Percentiles rank a stretch among this genome's conserved stretches.
These are phyloP conservation scores for Xylariaceae sp. DNA, from an alignment of 2,329 filamentous ascomycete genomes.

Conservation along the genomic window DNA sequence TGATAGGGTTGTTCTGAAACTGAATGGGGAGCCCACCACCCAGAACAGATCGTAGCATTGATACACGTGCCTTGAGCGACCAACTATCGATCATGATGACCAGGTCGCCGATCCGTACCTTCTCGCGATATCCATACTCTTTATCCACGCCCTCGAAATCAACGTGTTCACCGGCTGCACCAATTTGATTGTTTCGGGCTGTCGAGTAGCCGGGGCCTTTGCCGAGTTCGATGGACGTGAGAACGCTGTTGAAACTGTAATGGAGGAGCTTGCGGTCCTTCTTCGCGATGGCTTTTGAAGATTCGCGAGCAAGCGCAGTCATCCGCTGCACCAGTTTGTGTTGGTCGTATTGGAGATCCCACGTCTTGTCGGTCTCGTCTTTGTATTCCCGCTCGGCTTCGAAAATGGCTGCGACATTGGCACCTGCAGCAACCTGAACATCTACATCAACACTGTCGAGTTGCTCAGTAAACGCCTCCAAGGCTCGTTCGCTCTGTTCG, in stretches of 20 bases:
- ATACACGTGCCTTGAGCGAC: constrained; percentile 46
- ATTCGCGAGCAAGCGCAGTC: constrained; percentile 43
- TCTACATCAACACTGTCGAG: constrained; percentile 68
- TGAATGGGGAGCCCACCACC: constrained; percentile 42
- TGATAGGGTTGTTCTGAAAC: constrained; percentile 35
- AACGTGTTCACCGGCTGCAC: constrained; percentile 38
- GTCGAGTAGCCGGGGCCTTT: constrained; percentile 54
- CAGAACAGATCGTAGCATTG: constrained; percentile 45
- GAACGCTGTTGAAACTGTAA: constrained; percentile 46
- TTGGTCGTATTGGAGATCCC: constrained; percentile 49
- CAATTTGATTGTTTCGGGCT: constrained; percentile 37
- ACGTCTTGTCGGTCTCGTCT: constrained; percentile 44
- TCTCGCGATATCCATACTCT: constrained; percentile 52
- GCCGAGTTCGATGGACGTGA: constrained; percentile 51
- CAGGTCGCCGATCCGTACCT: constrained; percentile 44
- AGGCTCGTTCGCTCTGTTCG: constrained; percentile 63
- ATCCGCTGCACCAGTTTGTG: constrained; percentile 46
- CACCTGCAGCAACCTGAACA: constrained; percentile 73
- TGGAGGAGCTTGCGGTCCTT: constrained; percentile 46
- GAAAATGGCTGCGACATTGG: constrained; percentile 78
- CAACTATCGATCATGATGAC: constrained; percentile 47
- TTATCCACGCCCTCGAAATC: constrained; percentile 40
- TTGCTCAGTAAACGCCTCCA: constrained; percentile 81
- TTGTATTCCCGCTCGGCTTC: constrained; percentile 60
- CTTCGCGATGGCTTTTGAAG: constrained; percentile 47